Percentiles rank a stretch among this genome's conserved stretches.
Conservation (phyloP, 2,329 filamentous ascomycete genomes). For the Aspergillus sojae region DNA sequence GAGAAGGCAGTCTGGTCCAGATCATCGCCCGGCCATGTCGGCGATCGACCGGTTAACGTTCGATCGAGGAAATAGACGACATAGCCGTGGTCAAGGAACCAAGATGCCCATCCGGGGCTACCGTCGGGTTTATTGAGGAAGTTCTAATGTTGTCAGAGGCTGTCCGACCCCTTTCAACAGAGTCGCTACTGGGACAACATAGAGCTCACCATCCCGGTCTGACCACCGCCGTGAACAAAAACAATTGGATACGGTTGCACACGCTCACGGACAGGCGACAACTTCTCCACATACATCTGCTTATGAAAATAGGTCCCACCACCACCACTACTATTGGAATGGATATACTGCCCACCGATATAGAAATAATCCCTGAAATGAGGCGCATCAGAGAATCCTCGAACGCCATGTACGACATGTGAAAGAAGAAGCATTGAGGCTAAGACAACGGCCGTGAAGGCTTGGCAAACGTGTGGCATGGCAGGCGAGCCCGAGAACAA, state of each 20-base stretch:
- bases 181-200: background rate
- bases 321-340: too few relatives aligned
- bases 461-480: background rate
- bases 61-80: constrained; percentile 49
- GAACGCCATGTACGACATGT: background rate
- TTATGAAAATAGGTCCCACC: background rate
- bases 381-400: background rate
- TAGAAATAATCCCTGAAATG: background rate
- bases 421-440: background rate
- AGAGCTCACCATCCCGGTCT: constrained; percentile 32
- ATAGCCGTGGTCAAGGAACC: constrained; percentile 50
- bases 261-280: constrained; percentile 25
- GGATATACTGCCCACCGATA: background rate
- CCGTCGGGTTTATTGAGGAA: constrained; percentile 54
- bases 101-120: constrained; percentile 50
- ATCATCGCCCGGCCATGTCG: constrained; percentile 25
- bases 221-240: constrained; percentile 33
- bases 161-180: too few relatives aligned
- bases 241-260: constrained; percentile 33
- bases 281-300: constrained; percentile 40
- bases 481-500: background rate
- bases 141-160: constrained; percentile 29
- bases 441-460: background rate
- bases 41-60: constrained; percentile 39
- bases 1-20: constrained; percentile 18